Evolutionary conservation across 2,329 filamentous ascomycete species (phyloP), one percentile per base, ranked within the genome.

Genomic region (Dothistroma pini): DNA sequence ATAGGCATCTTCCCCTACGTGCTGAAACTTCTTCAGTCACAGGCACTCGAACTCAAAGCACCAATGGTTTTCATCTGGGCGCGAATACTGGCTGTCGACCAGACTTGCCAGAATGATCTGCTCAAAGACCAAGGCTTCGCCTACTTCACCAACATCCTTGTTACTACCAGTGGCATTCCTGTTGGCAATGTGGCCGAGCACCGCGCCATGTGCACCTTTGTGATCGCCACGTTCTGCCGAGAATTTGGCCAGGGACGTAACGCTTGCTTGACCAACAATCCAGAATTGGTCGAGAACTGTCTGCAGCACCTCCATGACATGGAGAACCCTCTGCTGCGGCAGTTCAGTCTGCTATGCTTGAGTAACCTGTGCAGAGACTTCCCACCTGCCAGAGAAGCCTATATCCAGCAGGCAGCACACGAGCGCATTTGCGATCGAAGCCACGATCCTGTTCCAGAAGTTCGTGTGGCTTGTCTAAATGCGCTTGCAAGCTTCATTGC

Each of bases 1-100:
- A 99, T 99, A 63, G 95, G 95, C 25, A 99, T 99, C 64, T 99
- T 99, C 75, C 95, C 95, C 0, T 99, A 99, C 72, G 95, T 99
- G n/a, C 80, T 99, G 35, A 99, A 99, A 77, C 81, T 99, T 29
- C 80, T 99, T 19, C 95, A 99, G 75, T 97, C 95, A 4, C 93
- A 96, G 52, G 95, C 95, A 0, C 85, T 91, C 52, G 95, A 99
- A 75, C 79, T 99, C 63, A 97, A 97, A 72, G 93, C 95, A 0
- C 93, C 97, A 62, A 97, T 99, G 95, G 93, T 99, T 5, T 99
- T 97, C 75, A 99, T 99, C 65, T 99, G 95, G 95, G 93, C 95
- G 6, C 86, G 95, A 54, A 91, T 99, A 49, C 85, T 99, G 66
- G 95, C 95, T 8, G 95, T 99, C 6, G 95, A 99, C 72, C 88